These are phyloP conservation scores for Coniochaeta sp. DNA, from an alignment of 2,329 filamentous ascomycete genomes.

Conservation along the genomic window DNA sequence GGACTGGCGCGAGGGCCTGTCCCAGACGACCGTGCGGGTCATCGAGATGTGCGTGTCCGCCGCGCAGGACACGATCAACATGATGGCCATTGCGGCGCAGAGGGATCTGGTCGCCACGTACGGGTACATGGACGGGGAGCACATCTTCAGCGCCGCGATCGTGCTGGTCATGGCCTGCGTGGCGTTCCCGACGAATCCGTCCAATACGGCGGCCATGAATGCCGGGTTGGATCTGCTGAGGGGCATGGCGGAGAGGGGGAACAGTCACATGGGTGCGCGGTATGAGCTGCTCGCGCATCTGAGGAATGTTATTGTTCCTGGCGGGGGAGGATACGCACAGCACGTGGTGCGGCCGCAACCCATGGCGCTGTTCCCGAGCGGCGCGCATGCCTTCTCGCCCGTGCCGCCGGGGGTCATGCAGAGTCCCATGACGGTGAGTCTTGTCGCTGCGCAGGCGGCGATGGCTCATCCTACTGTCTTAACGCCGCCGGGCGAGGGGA, in stretches of 20 bases:
- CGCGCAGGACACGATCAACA: slow-evolving; percentile 37
- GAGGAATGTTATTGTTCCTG: slow-evolving; percentile 15
- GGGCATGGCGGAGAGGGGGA: slow-evolving; percentile 44
- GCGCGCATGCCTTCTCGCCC: background rate
- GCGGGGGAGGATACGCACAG: background rate
- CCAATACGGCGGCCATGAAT: slow-evolving; percentile 31
- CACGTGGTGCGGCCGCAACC: background rate
- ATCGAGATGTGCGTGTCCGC: slow-evolving; percentile 45
- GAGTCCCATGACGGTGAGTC: background rate
- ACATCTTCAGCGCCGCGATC: slow-evolving; percentile 45
- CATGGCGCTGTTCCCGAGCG: background rate
- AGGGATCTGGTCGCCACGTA: slow-evolving; percentile 46
- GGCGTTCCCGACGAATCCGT: slow-evolving; percentile 36
- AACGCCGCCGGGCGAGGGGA: background rate
- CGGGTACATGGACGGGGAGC: slow-evolving; percentile 50
- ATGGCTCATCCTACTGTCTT: background rate
- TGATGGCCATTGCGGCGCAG: slow-evolving; percentile 39
- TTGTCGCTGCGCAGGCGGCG: slow-evolving; percentile 4
- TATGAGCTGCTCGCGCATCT: slow-evolving; percentile 23
- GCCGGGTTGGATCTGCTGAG: slow-evolving; percentile 37
- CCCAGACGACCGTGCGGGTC: slow-evolving; percentile 37
- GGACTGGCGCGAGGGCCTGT: slow-evolving; percentile 39
- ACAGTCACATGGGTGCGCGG: slow-evolving; percentile 35
- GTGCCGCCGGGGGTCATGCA: background rate
- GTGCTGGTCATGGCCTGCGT: slow-evolving; percentile 47